Evolutionary conservation across 768 basidiomycete genomes (phyloP).

Genomic region (Leccinum boreale): DNA sequence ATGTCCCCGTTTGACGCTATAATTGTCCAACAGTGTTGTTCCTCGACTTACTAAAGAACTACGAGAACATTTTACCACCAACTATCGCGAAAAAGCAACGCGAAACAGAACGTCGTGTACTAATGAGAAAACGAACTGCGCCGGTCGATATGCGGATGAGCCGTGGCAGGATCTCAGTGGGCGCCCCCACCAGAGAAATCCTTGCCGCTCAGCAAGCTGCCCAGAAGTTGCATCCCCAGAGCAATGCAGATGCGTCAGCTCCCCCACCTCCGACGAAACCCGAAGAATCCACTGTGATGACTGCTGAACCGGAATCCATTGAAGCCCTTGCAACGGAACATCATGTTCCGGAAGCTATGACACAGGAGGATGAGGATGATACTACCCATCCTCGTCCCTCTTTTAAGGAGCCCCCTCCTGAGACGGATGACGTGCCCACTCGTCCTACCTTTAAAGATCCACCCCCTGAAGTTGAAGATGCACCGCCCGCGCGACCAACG

Average conservation of each 20-base stretch:
- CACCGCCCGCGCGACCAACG: conserved; percentile 11
- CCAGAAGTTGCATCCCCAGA: conserved; percentile 40
- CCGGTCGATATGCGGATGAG: conserved; percentile 87
- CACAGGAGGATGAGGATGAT: conserved; percentile 15
- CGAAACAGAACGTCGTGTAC: conserved; percentile 83
- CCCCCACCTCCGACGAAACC: conserved; percentile 13
- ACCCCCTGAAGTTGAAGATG: conserved; percentile 54
- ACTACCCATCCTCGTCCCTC: conserved; percentile 35
- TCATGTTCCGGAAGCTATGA: conserved; percentile 1
- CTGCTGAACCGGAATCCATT: conserved; percentile 15
- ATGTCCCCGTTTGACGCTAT: background rate
- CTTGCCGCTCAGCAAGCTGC: conserved; percentile 68
- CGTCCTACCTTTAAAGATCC: conserved; percentile 62
- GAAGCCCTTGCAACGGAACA: conserved; percentile 4
- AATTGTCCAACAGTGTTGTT: conserved; percentile 57
- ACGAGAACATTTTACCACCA: conserved; percentile 71
- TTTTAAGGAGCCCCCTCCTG: conserved; percentile 63
- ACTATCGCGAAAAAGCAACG: conserved; percentile 82
- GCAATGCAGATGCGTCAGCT: conserved; percentile 7
- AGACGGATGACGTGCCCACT: conserved; percentile 26
- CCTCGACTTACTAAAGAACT: conserved; percentile 78
- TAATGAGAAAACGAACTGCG: conserved; percentile 81
- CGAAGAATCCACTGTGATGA: conserved; percentile 18
- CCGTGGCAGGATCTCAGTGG: conserved; percentile 69
- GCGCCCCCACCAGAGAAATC: conserved; percentile 65